Evolutionary conservation across 208 protist genomes (phyloP).

Genomic region (Leishmania braziliensis): DNA sequence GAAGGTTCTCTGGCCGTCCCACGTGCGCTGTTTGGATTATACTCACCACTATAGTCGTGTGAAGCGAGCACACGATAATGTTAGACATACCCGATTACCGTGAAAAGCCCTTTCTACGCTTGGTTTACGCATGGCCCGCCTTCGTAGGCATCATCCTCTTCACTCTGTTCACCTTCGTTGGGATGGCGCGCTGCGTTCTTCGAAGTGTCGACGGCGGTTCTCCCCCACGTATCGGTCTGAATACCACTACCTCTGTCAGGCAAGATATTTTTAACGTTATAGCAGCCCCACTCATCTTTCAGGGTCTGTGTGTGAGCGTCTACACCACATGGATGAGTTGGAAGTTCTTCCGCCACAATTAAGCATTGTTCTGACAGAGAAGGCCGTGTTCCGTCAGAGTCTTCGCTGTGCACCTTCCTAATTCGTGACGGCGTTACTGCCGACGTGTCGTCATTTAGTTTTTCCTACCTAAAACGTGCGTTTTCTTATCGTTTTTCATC

Average conservation of each 20-base stretch:
- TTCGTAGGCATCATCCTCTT: constrained; percentile 40
- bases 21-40: not conserved
- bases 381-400: not conserved
- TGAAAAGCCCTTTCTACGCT: constrained; percentile 38
- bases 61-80: not conserved
- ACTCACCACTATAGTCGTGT: not conserved
- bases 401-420: too few relatives aligned
- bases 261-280: constrained; percentile 43
- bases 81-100: constrained; percentile 28
- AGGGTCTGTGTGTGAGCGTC: constrained; percentile 44
- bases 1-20: not conserved
- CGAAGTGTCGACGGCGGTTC: constrained; percentile 2
- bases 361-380: not conserved
- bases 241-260: constrained; percentile 16
- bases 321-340: constrained; percentile 78
- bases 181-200: constrained; percentile 19
- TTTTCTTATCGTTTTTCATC: not conserved
- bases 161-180: constrained; percentile 33
- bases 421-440: not conserved
- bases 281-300: constrained; percentile 26
- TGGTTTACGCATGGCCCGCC: constrained; percentile 65
- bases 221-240: constrained; percentile 6
- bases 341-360: constrained; percentile 88
- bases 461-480: not conserved
- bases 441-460: not conserved